Conservation (phyloP, 371 early-diverging fungal genomes). For the Lichtheimia hyalospora region DNA sequence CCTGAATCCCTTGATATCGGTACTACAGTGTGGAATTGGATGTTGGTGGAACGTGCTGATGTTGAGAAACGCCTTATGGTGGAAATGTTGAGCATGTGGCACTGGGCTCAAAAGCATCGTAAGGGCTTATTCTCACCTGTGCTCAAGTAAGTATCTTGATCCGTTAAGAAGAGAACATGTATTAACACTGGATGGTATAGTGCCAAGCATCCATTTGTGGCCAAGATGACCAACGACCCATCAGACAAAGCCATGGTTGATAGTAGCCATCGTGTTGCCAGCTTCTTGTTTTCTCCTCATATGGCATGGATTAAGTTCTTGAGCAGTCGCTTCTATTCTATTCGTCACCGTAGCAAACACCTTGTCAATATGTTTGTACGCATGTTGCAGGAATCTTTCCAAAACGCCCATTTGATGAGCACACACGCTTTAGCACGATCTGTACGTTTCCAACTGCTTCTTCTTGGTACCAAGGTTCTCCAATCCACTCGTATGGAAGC, state of each 20-base stretch:
- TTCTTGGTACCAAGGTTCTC: constrained; percentile 76
- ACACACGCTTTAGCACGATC: constrained; percentile 77
- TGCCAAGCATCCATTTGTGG: constrained; percentile 79
- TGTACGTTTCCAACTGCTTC: constrained; percentile 77
- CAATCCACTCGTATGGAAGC: constrained; percentile 70
- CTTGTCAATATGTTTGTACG: constrained; percentile 75
- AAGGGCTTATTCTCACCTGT: constrained; percentile 75
- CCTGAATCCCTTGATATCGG: constrained; percentile 78
- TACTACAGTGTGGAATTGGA: constrained; percentile 84
- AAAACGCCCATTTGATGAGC: constrained; percentile 59
- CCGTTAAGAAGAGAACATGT: too few relatives aligned
- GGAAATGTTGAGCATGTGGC: constrained; percentile 84
- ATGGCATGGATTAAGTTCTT: constrained; percentile 85
- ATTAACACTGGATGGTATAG: constrained; percentile 17
- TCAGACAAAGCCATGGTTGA: constrained; percentile 77
- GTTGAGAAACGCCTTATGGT: constrained; percentile 76
- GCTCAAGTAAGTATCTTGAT: constrained; percentile 33
- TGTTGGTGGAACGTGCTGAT: constrained; percentile 77
- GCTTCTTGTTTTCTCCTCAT: constrained; percentile 76
- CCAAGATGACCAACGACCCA: constrained; percentile 90
- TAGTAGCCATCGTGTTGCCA: constrained; percentile 58
- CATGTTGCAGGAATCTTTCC: constrained; percentile 75
- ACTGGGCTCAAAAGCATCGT: constrained; percentile 71
- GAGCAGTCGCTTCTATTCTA: constrained; percentile 78
- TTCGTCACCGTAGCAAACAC: constrained; percentile 73